Evolutionary conservation across 2,329 filamentous ascomycete genomes (phyloP).

Genomic region (Ascochyta viciae-villosae): DNA sequence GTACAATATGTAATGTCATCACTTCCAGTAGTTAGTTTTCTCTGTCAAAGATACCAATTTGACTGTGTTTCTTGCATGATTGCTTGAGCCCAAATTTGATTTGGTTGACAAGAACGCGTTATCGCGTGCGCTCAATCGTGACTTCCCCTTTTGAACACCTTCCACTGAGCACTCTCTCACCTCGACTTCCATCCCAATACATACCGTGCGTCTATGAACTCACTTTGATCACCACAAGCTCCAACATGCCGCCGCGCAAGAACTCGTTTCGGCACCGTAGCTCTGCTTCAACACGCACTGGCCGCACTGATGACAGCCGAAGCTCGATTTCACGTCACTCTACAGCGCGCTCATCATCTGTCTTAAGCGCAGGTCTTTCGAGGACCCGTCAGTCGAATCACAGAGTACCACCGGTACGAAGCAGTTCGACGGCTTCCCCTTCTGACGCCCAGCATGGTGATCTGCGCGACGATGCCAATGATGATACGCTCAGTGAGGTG

Average conservation of each 20-base stretch:
- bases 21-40: constrained; percentile 18
- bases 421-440: constrained; percentile 1
- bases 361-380: neutral
- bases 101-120: constrained; percentile 21
- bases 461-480: constrained; percentile 45
- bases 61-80: neutral
- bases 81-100: too few species aligned
- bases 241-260: constrained; percentile 24
- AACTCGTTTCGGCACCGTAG: constrained; percentile 17
- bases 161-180: neutral
- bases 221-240: neutral
- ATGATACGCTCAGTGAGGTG: constrained; percentile 67
- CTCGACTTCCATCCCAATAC: constrained; percentile 1
- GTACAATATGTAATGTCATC: constrained; percentile 22
- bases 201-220: neutral
- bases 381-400: neutral
- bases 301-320: constrained; percentile 11
- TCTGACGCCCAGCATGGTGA: constrained; percentile 8
- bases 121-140: constrained; percentile 11
- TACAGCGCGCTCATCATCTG: constrained; percentile 20
- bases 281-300: constrained; percentile 16
- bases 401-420: neutral
- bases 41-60: constrained; percentile 16
- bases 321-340: constrained; percentile 21
- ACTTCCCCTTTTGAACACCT: constrained; percentile 22